phyloP scores from a whole-genome alignment of 1,284 basidiomycete species.

The Ustilago loliicola region DNA sequence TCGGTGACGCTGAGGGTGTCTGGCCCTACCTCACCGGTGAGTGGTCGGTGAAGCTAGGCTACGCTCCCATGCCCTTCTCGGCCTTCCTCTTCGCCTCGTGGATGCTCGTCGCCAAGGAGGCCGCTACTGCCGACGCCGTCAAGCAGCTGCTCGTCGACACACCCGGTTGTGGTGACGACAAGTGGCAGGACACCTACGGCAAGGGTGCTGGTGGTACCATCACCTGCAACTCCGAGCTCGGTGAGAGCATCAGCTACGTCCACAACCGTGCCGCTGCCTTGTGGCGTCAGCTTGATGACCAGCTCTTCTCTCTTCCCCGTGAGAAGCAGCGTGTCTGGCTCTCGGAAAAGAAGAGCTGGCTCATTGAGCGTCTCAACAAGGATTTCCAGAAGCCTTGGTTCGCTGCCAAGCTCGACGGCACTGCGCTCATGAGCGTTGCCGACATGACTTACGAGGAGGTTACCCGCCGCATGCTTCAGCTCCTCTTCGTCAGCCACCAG shows the following conservation, averaged over 20 bases:
- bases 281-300: conserved; percentile 97
- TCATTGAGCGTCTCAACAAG: conserved; percentile 91
- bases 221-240: conserved; percentile 96
- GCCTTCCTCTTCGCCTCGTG: conserved; percentile 93
- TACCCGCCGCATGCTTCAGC: conserved; percentile 86
- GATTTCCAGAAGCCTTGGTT: conserved; percentile 85
- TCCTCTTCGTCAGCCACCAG: conserved; percentile 94
- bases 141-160: conserved; percentile 97
- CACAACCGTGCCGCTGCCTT: conserved; percentile 93
- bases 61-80: conserved; percentile 98
- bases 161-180: conserved; percentile 87
- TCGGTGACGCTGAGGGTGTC: conserved; percentile 92
- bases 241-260: conserved; percentile 96
- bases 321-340: conserved; percentile 94
- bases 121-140: conserved; percentile 91
- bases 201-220: conserved; percentile 91
- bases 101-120: conserved; percentile 98
- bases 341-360: conserved; percentile 84
- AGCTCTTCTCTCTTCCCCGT: conserved; percentile 88
- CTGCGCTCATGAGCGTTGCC: conserved; percentile 81
- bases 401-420: conserved; percentile 72
- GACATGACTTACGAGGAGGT: conserved; percentile 99
- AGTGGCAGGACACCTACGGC: conserved; percentile 95
- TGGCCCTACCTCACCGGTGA: conserved; percentile 98
- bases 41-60: conserved; percentile 86